A percentile compares a stretch with the other conserved stretches of the same genome.
Conservation (phyloP, 208 protist species). For the Wallacemonas sp. region DNA sequence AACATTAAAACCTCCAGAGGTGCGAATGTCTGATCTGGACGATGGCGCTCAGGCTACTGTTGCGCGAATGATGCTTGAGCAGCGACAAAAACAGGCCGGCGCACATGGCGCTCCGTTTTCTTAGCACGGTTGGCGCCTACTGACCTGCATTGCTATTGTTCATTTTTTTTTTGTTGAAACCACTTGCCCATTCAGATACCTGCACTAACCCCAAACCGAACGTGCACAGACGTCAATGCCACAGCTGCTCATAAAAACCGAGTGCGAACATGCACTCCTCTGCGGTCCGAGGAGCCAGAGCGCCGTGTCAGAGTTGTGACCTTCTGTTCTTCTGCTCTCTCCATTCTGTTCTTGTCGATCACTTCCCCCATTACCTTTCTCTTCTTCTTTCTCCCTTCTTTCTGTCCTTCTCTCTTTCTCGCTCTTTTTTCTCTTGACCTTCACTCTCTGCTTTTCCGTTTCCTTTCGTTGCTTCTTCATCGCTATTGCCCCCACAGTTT, state of each 20-base stretch:
- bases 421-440: neutral
- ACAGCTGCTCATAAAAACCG: too few relatives aligned
- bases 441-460: neutral
- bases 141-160: too few relatives aligned
- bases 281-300: too few relatives aligned
- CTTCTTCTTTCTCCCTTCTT: neutral
- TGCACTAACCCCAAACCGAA: too few relatives aligned
- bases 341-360: too few relatives aligned
- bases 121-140: too few relatives aligned
- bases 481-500: slow-evolving; percentile 7
- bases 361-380: neutral
- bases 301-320: too few relatives aligned
- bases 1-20: slow-evolving; percentile 75
- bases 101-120: neutral
- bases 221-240: too few relatives aligned
- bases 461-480: neutral
- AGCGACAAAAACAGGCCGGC: slow-evolving; percentile 54
- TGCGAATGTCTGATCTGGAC: slow-evolving; percentile 75
- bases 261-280: too few relatives aligned
- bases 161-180: too few relatives aligned
- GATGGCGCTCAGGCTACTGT: slow-evolving; percentile 82
- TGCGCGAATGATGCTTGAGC: slow-evolving; percentile 93
- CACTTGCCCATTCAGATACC: too few relatives aligned
- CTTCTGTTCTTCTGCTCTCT: too few relatives aligned
- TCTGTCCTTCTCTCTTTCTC: slow-evolving; percentile 17